Base-by-base conservation (phyloP, 2,329 filamentous ascomycete genomes). In the Monosporascus sp. region DNA sequence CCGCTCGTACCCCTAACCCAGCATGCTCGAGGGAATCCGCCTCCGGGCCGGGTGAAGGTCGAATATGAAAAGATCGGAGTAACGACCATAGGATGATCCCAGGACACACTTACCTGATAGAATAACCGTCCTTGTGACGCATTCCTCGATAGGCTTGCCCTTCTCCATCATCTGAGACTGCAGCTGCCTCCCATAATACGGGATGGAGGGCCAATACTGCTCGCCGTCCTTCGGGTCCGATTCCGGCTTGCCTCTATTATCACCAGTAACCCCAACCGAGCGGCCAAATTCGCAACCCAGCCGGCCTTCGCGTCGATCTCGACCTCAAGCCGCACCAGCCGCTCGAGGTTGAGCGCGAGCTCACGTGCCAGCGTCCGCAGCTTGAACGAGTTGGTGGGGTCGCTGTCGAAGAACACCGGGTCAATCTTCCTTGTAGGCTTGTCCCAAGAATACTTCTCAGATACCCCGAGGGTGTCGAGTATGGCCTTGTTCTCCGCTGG, bases 361-460 rank as follows among this genome's bases (percentile, higher is more conserved):
- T 76, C 72, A 48, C 70, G 70, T 17, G 74, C 77, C n/a, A 74
- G 75, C 49, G 73, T 72, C 55, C 72, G 78, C 53, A 84, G 70
- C 45, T 76, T 76, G 68, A 79, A 85, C 6, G 74, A 81, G 63
- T 81, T 85, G 54, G 74, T 76, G 24, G 77, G 70, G 63, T 87
- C 79, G 17, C 77, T 65, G 62, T 83, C 74, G 65, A 80, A 76
- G 73, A 83, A 80, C 54, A 84, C 69, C 4, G 75, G 68, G 3
- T 73, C 71, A 4, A 72, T 67, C 31, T 70, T 74, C 51, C 68
- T 71, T 5, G 68, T 60, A 1, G 83, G 83, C 37, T 70, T 70
- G 9, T 80, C 76, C 69, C 78, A 87, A 48, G 78, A 79, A 68
- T 86, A 88, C 37, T 83, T 70, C 37, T 78, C 67, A 46, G 78